phyloP scores from a whole-genome alignment of 768 basidiomycete species.

The Suillus lakei region DNA sequence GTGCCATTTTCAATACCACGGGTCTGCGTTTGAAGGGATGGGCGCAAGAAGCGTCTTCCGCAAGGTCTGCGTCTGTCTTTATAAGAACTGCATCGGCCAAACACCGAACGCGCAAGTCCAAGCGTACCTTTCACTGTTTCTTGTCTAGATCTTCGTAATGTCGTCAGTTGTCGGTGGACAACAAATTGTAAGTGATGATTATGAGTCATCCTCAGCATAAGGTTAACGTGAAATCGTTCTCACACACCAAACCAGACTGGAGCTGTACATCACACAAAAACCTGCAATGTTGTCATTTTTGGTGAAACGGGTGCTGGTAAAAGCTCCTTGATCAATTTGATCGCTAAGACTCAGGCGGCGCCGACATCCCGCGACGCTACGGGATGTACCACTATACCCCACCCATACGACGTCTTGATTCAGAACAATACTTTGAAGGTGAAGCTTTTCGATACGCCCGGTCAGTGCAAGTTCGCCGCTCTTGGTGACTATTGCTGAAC shows the following conservation, averaged over 20 bases:
- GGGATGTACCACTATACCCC: constrained; percentile 16
- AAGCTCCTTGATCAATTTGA: constrained; percentile 36
- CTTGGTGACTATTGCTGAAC: background rate
- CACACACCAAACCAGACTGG: background rate
- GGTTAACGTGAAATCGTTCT: background rate
- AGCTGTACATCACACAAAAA: background rate
- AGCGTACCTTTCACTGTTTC: background rate
- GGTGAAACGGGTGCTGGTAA: constrained; percentile 37
- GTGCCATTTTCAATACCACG: background rate
- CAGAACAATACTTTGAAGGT: constrained; percentile 8
- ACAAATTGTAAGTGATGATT: too few species aligned
- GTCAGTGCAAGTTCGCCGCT: background rate
- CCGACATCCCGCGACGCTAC: constrained; percentile 23
- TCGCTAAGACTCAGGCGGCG: constrained; percentile 33
- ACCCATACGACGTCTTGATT: background rate
- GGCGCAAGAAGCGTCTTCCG: background rate
- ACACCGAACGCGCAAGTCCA: background rate
- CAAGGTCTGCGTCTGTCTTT: background rate
- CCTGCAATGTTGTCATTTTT: constrained; percentile 33
- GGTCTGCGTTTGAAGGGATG: background rate
- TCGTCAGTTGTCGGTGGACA: too few species aligned
- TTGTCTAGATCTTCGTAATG: background rate
- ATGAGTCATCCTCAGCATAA: background rate
- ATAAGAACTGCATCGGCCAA: background rate
- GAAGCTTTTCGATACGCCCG: constrained; percentile 35